Base-by-base conservation (phyloP, 2,329 filamentous ascomycete species). In the Trichoderma brevicompactum region DNA sequence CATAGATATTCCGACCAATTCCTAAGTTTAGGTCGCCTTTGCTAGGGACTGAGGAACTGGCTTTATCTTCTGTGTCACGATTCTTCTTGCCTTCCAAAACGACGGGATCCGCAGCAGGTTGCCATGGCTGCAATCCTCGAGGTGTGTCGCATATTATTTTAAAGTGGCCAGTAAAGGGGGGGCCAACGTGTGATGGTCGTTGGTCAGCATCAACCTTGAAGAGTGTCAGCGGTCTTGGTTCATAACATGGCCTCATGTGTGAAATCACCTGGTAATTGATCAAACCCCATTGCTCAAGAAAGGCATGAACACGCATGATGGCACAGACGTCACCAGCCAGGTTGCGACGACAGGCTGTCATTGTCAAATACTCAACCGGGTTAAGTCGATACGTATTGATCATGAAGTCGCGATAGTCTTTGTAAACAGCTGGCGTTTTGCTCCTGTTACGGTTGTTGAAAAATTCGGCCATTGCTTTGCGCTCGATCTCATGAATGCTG, bases 321-420 rank as follows among this genome's bases (percentile, higher is more conserved):
- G 95, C 94, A 80, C 95, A 99, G 38, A 99, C 95, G 78, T 99
- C 95, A 69, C 95, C 95, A 23, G 95, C 95, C 74, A 99, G 80
- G 77, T 99, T 99, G 70, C 95, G 87, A 69, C 95, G 87, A 76
- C 95, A 99, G 58, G 95, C 95, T 10, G 95, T 99, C 63, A 99
- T 94, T 5, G 95, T 99, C 64, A 99, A 84, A 74, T 99, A 99
- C 78, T 99, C 95, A 62, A 93, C 86, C 5, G 95, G 95, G 75
- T 98, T 99, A 65, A 99, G 82, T 43, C 95, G 90, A 79, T 99
- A 99, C 13, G 95, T 98, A 81, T 99, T 99, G 81, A 99, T 93
- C 95, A 99, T 99, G 76, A 99, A 99, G 75, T 99, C 95, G 71
- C 95, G 90, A 79, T 99, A 99, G 76, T 99, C 95, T 79, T 98